phyloP scores from a whole-genome alignment of 1,139 yeast genomes.

The Pichia sp. region DNA sequence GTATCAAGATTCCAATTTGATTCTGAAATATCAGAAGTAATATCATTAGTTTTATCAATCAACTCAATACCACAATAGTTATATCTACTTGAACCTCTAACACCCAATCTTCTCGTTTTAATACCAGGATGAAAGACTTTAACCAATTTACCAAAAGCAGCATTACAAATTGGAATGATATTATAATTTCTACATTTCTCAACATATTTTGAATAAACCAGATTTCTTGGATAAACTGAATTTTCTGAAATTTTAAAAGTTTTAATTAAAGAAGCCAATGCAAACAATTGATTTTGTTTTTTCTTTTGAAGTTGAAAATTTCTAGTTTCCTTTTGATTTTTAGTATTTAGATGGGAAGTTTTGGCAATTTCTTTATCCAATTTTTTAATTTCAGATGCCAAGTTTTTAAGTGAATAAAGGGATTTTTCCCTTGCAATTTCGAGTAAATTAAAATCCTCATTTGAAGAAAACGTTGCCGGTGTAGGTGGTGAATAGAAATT shows the following conservation, averaged over 20 bases:
- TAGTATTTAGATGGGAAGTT: conserved; percentile 4
- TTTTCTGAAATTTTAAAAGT: conserved; percentile 60
- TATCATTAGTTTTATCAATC: conserved; percentile 40
- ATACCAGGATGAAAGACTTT: conserved; percentile 66
- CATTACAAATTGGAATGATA: conserved; percentile 73
- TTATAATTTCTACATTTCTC: conserved; percentile 62
- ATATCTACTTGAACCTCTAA: conserved; percentile 83
- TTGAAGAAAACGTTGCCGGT: not conserved
- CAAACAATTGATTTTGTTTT: conserved; percentile 62
- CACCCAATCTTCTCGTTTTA: conserved; percentile 79
- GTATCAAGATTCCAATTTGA: too few species aligned
- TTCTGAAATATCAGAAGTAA: not conserved
- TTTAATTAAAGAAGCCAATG: conserved; percentile 72
- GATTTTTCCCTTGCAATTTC: conserved; percentile 43
- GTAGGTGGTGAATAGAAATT: too few species aligned
- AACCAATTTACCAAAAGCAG: conserved; percentile 81
- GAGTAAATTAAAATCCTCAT: conserved; percentile 42
- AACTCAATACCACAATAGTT: conserved; percentile 83
- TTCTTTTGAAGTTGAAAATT: conserved; percentile 20
- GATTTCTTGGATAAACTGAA: conserved; percentile 77
- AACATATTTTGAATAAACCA: conserved; percentile 76
- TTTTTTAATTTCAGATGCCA: conserved; percentile 1
- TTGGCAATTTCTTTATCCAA: not conserved
- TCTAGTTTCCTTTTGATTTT: conserved; percentile 18
- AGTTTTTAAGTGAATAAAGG: conserved; percentile 1